A percentile compares a stretch with the other conserved stretches of the same genome.
These are phyloP conservation scores for Microascus cirrosus DNA, from an alignment of 2,329 filamentous ascomycete species.

Conservation along the genomic window DNA sequence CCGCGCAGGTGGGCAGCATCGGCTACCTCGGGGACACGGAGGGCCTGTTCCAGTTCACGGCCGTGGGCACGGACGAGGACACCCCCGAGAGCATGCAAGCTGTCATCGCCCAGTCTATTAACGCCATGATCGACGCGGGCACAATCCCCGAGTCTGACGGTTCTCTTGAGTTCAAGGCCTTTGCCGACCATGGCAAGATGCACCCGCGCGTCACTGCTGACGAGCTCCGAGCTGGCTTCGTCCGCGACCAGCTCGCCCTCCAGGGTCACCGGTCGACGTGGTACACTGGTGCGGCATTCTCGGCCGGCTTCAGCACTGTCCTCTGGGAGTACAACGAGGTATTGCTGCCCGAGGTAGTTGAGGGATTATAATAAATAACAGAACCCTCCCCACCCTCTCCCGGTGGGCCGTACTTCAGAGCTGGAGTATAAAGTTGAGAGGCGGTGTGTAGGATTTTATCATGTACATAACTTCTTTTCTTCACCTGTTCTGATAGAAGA, in stretches of 20 bases:
- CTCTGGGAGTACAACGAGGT: constrained; percentile 21
- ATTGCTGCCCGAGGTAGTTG: background rate
- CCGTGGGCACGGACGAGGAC: constrained; percentile 15
- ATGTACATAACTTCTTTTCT: no score
- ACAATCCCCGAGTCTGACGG: constrained; percentile 10
- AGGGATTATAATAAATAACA: background rate
- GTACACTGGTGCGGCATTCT: constrained; percentile 29
- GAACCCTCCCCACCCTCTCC: background rate
- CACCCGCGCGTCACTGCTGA: constrained; percentile 18
- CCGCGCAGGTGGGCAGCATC: constrained; percentile 13
- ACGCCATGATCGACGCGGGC: constrained; percentile 16
- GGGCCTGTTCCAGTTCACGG: constrained; percentile 18
- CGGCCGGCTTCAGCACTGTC: constrained; percentile 17
- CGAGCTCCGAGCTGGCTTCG: constrained; percentile 25
- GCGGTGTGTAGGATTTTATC: no score
- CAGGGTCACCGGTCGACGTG: constrained; percentile 32
- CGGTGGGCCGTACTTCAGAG: no score
- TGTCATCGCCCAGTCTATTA: constrained; percentile 15
- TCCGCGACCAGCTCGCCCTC: constrained; percentile 25
- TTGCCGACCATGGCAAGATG: constrained; percentile 23
- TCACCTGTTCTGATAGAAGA: no score
- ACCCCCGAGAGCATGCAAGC: constrained; percentile 12
- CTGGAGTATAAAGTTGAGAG: no score
- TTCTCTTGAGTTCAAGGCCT: constrained; percentile 9
- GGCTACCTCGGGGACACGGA: constrained; percentile 16